Base-by-base conservation (phyloP, 2,329 filamentous ascomycete species). In the Verruconis gallopava region DNA sequence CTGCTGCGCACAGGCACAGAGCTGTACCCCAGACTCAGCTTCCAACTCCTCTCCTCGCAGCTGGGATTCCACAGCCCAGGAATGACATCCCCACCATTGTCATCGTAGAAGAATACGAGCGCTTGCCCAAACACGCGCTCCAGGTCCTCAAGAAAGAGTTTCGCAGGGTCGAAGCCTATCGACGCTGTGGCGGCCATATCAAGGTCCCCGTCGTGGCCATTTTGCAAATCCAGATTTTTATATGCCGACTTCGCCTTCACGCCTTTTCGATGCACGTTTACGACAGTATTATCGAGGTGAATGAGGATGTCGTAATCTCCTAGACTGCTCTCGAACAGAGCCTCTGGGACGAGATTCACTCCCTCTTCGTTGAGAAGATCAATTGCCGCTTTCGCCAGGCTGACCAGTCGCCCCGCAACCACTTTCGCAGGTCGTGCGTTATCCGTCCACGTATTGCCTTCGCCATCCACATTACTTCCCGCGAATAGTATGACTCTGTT, bases 291-390 rank as follows among this genome's bases (percentile, higher is more conserved):
- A 30, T 75, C 72, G 15, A 96, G 65, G 53, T 80, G 74, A 42
- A 98, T 66, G n/a, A 89, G 64, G 48, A 96, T 80, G 57, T 96
- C 85, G 58, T 88, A 98, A 49, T 94, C 86, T 6, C 62, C 60
- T 4, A 85, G 67, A 0, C 79, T 75, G 3, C 81, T 69, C n/a
- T 72, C 67, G 62, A 96, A 96, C 5, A 96, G 68, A 1, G 65
- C 59, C 34, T 2, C 17, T 2, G 36, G 2, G 1, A 38, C 45
- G 65, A 85, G 59, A 11, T 63, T 60, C 19, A 72, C 54, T 19
- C 69, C 71, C 22, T 73, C 56, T 9, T 66, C 60, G 38, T 67
- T 71, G 12, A 84, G 22, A 14, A 49, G 51, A 5, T 50, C 52
- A 1, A 65, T 73, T 9, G 85, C 85, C 2, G 85, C 82, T 50